These are phyloP conservation scores for Kodamaea fungicola DNA, from an alignment of 1,139 yeast genomes.

Conservation along the genomic window DNA sequence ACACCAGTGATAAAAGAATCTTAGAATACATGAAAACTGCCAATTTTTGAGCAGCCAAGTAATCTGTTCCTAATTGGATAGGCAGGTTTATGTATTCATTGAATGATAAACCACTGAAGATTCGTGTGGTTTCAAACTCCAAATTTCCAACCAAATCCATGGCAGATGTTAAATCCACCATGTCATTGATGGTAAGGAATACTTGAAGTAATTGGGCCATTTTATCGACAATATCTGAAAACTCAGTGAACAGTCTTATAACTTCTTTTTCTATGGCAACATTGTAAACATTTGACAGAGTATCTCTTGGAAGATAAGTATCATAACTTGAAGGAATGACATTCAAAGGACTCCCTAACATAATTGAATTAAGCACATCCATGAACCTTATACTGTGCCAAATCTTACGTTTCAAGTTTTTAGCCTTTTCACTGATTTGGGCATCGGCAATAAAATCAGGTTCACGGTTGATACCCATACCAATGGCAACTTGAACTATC, in stretches of 20 bases:
- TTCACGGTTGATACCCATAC: slow-evolving; percentile 13
- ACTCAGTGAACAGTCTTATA: slow-evolving; percentile 11
- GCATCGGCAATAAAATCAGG: slow-evolving; percentile 10
- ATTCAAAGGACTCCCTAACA: slow-evolving; percentile 15
- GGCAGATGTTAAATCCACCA: slow-evolving; percentile 9
- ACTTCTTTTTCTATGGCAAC: slow-evolving; percentile 19
- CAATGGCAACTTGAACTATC: slow-evolving; percentile 13
- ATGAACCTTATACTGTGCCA: slow-evolving; percentile 26
- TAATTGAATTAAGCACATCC: slow-evolving; percentile 16
- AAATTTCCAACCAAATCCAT: slow-evolving; percentile 11
- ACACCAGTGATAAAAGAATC: slow-evolving; percentile 17
- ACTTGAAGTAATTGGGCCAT: slow-evolving; percentile 5
- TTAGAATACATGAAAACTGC: slow-evolving; percentile 12
- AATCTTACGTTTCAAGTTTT: slow-evolving; percentile 14
- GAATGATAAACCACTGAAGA: slow-evolving; percentile 6
- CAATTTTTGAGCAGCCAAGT: slow-evolving; percentile 5
- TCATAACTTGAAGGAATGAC: slow-evolving; percentile 18
- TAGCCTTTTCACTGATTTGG: slow-evolving; percentile 7
- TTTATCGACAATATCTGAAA: slow-evolving; percentile 7
- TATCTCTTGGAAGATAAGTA: slow-evolving; percentile 20
- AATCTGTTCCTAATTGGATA: slow-evolving; percentile 1
- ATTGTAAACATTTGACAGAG: slow-evolving; percentile 17
- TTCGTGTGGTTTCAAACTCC: slow-evolving; percentile 11
- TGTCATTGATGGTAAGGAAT: slow-evolving; percentile 11
- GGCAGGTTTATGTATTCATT: slow-evolving; percentile 1